Conservation (phyloP, 2,329 filamentous ascomycete species). For the Fusarium sp. region DNA sequence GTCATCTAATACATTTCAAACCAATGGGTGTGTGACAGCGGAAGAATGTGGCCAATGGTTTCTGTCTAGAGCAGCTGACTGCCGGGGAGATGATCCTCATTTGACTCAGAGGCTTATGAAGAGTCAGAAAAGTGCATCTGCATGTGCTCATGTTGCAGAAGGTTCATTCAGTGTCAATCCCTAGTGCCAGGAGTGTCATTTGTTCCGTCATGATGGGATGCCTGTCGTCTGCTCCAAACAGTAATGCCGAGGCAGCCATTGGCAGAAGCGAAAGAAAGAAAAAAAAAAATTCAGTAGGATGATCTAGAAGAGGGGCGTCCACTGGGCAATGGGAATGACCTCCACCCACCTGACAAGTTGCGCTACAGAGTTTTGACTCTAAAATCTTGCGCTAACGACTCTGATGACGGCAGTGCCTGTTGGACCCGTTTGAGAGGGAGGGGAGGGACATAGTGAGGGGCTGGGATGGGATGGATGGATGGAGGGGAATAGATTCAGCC, state of each 20-base stretch:
- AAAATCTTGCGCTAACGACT: conserved; percentile 41
- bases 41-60: conserved; percentile 28
- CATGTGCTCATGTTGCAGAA: conserved; percentile 33
- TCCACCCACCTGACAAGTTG: conserved; percentile 18
- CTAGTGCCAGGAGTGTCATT: background rate
- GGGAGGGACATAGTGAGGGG: conserved; percentile 27
- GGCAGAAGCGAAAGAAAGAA: conserved; percentile 19
- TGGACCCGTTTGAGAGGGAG: conserved; percentile 19
- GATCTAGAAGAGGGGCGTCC: conserved; percentile 31
- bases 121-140: conserved; percentile 13
- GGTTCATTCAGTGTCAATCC: conserved; percentile 2
- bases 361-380: conserved; percentile 37
- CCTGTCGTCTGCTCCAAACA: conserved; percentile 1
- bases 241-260: conserved; percentile 41
- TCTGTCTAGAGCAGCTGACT: conserved; percentile 29
- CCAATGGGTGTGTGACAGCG: conserved; percentile 35
- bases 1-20: conserved; percentile 25
- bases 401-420: conserved; percentile 44
- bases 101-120: conserved; percentile 39
- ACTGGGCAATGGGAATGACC: conserved; percentile 25
- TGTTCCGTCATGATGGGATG: conserved; percentile 1
- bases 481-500: conserved; percentile 1
- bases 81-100: conserved; percentile 13
- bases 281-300: conserved; percentile 22
- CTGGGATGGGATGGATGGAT: background rate